A percentile compares a stretch with the other conserved stretches of the same genome.
phyloP scores from a whole-genome alignment of 2,329 filamentous ascomycete genomes.

The Fusarium sp. region DNA sequence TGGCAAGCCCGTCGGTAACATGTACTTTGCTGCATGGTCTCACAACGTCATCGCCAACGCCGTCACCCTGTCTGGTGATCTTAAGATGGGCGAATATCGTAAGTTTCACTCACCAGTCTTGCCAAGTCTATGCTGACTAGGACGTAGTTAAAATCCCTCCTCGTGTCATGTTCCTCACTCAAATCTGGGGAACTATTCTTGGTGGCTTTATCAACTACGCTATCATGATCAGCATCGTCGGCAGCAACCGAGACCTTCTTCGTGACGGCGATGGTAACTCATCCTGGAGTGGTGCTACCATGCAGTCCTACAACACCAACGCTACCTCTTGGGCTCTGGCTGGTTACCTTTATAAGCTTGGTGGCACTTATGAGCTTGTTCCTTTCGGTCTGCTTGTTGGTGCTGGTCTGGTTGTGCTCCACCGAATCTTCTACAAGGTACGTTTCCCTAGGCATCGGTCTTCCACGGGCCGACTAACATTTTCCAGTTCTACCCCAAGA shows the following conservation, averaged over 20 bases:
- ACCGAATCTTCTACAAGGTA: slow-evolving; percentile 55
- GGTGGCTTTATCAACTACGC: slow-evolving; percentile 64
- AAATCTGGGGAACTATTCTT: slow-evolving; percentile 64
- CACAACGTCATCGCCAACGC: slow-evolving; percentile 64
- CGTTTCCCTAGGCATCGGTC: slow-evolving; percentile 7
- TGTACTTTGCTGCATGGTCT: slow-evolving; percentile 68
- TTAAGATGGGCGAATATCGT: slow-evolving; percentile 69
- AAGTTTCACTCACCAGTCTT: slow-evolving; percentile 29
- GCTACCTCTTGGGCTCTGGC: slow-evolving; percentile 62
- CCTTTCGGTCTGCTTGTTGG: slow-evolving; percentile 62
- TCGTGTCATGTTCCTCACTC: slow-evolving; percentile 63
- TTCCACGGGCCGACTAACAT: not conserved
- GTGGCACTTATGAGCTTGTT: slow-evolving; percentile 56
- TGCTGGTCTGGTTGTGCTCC: slow-evolving; percentile 53
- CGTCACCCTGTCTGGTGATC: slow-evolving; percentile 60
- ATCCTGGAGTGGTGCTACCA: slow-evolving; percentile 62
- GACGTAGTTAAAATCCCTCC: slow-evolving; percentile 63
- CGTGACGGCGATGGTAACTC: slow-evolving; percentile 55
- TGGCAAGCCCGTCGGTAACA: slow-evolving; percentile 62
- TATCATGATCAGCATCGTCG: slow-evolving; percentile 65
- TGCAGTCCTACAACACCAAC: slow-evolving; percentile 61
- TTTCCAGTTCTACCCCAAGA: slow-evolving; percentile 56
- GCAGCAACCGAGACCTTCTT: slow-evolving; percentile 58
- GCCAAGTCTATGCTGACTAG: rapidly evolving
- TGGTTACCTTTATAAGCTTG: slow-evolving; percentile 60